Conservation (phyloP, 2,329 filamentous ascomycete genomes). For the Exophiala aquamarina region DNA sequence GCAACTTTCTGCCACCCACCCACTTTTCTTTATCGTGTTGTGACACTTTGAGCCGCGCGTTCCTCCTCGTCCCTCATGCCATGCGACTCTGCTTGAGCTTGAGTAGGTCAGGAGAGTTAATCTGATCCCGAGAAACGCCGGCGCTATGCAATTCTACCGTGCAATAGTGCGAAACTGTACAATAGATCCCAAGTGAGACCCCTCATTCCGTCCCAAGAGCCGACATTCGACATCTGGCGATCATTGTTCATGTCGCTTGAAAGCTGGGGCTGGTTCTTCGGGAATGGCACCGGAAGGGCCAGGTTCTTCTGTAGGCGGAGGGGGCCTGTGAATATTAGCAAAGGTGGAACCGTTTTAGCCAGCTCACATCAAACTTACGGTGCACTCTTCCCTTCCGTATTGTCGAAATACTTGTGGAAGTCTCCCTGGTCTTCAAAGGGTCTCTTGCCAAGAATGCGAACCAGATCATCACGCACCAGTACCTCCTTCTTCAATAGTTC, state of each 20-base stretch:
- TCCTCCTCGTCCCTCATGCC: no score
- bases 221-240: no score
- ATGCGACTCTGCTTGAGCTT: no score
- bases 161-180: no score
- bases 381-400: slow-evolving; percentile 53
- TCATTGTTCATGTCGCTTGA: slow-evolving; percentile 22
- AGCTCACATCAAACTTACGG: slow-evolving; percentile 37
- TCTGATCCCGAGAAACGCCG: no score
- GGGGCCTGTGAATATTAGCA: slow-evolving; percentile 17
- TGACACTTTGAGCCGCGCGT: no score
- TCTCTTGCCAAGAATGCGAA: slow-evolving; percentile 78
- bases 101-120: no score
- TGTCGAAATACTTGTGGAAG: slow-evolving; percentile 90
- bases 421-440: slow-evolving; percentile 84
- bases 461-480: slow-evolving; percentile 76
- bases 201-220: no score
- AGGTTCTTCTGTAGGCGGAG: slow-evolving; percentile 25
- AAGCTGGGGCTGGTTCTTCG: slow-evolving; percentile 26
- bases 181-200: no score
- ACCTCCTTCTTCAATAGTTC: slow-evolving; percentile 92
- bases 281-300: slow-evolving; percentile 23
- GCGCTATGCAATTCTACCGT: no score
- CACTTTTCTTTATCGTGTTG: no score
- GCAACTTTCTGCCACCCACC: no score
- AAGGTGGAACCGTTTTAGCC: background rate